Evolutionary conservation across 2,329 filamentous ascomycete species (phyloP), one percentile per base, ranked within the genome.

Genomic region (Hymenoscyphus scutula): DNA sequence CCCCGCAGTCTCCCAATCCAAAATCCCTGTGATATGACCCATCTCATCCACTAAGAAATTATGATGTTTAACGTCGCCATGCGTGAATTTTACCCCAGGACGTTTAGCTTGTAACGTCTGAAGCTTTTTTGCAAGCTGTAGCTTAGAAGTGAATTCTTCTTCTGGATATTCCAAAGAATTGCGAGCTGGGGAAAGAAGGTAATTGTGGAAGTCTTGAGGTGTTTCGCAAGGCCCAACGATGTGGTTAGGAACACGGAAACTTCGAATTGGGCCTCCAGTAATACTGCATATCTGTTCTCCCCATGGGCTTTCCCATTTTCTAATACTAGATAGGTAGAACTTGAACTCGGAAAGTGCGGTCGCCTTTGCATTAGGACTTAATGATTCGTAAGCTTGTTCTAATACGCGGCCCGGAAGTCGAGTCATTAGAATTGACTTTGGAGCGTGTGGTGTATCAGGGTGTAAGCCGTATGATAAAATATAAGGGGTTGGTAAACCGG

Each of bases 1-100:
- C 1, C 79, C 79, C 25, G 77, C 72, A 32, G 75, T 73, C 66
- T 82, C 79, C 79, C 79, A 82, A 65, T 81, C 80, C 27, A 82
- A 61, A 27, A 82, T 73, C 1, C 75, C 79, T 58, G 71, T 73
- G 45, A 81, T 73, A 13, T 75, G 71, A 15, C 76, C 76, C 5
- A 74, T 75, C 5, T 67, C 59, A 17, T 72, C 65, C 1, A 77
- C 71, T 8, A 82, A 64, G 27, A 82, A 79, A 63, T 82, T 82
- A 17, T 77, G 69, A 11, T 75, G 76, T 25, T 74, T 74, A 7
- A 85, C 74, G 68, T 85, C 82, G 4, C 77, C 77, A 72, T 85
- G 81, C 2, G 81, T 82, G 63, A 85, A 79, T 51, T 64, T 64
- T 27, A 67, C 61, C 5, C 59, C 61, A 34, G 61, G 65, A 38